These are phyloP conservation scores for Globisporangium radiosum DNA, from an alignment of 352 stramenopile genomes.

Conservation along the genomic window DNA sequence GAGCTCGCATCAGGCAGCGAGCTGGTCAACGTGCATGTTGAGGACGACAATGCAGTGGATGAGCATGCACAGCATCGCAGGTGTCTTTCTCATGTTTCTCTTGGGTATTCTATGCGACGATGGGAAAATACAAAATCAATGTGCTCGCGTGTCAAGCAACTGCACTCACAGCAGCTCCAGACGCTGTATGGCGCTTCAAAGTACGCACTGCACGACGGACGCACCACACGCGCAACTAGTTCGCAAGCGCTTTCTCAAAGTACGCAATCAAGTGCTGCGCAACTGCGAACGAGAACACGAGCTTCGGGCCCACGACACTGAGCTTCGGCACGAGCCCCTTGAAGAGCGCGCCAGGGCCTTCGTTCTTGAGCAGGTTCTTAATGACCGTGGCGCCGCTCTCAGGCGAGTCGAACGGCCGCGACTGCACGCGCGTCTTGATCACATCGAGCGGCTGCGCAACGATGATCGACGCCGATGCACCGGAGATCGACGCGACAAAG, in stretches of 20 bases:
- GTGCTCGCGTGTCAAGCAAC: constrained; percentile 1
- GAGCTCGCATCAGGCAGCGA: background rate
- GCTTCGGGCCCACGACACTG: constrained; percentile 92
- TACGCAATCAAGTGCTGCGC: constrained; percentile 93
- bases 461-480: constrained; percentile 78
- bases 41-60: background rate
- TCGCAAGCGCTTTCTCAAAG: constrained; percentile 85
- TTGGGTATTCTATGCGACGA: constrained; percentile 6
- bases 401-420: constrained; percentile 90
- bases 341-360: constrained; percentile 90
- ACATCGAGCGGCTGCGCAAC: constrained; percentile 93
- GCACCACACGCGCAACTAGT: background rate
- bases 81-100: constrained; percentile 6
- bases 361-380: constrained; percentile 89
- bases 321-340: constrained; percentile 95
- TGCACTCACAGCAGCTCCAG: background rate
- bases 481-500: constrained; percentile 82
- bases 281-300: constrained; percentile 95
- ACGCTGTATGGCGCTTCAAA: too few species aligned
- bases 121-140: constrained; percentile 13
- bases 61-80: constrained; percentile 3
- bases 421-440: constrained; percentile 95
- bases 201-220: too few species aligned
- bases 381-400: constrained; percentile 89
- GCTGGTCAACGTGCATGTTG: background rate